A percentile compares a stretch with the other conserved stretches of the same genome.
phyloP scores from a whole-genome alignment of 495 filamentous ascomycete species.

The Hypomontagnella submonticulosa region DNA sequence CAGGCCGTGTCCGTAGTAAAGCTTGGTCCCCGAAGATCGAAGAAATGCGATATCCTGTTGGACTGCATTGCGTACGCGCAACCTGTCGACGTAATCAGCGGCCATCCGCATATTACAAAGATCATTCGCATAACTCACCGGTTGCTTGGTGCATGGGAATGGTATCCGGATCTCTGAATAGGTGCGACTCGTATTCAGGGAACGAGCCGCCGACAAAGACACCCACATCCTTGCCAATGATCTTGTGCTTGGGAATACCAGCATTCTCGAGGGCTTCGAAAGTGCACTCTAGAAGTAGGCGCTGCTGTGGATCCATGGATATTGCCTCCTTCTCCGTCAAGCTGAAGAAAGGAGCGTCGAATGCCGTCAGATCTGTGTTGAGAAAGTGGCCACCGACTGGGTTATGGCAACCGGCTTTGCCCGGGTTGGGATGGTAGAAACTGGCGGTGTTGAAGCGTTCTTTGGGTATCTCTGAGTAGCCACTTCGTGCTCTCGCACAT shows the following conservation, averaged over 20 bases:
- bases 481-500: slow-evolving; percentile 68
- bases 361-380: slow-evolving; percentile 73
- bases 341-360: slow-evolving; percentile 89
- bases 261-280: slow-evolving; percentile 90
- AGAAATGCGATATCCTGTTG: slow-evolving; percentile 72
- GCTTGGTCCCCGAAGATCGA: slow-evolving; percentile 66
- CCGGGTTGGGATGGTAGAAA: slow-evolving; percentile 79
- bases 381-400: slow-evolving; percentile 86
- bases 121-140: slow-evolving; percentile 63
- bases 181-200: slow-evolving; percentile 85
- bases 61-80: slow-evolving; percentile 64
- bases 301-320: slow-evolving; percentile 86
- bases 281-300: slow-evolving; percentile 80
- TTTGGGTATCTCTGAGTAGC: slow-evolving; percentile 69
- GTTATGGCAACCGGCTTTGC: slow-evolving; percentile 76
- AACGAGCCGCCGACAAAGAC: slow-evolving; percentile 89
- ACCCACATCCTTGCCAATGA: slow-evolving; percentile 78
- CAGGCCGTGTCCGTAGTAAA: slow-evolving; percentile 90
- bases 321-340: slow-evolving; percentile 77
- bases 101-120: not conserved
- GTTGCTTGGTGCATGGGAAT: slow-evolving; percentile 62
- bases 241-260: slow-evolving; percentile 81
- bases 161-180: slow-evolving; percentile 78
- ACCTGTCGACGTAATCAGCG: slow-evolving; percentile 55
- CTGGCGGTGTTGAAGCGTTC: slow-evolving; percentile 76